Evolutionary conservation across 768 basidiomycete species (phyloP).

Genomic region (Termitomyces sp.): DNA sequence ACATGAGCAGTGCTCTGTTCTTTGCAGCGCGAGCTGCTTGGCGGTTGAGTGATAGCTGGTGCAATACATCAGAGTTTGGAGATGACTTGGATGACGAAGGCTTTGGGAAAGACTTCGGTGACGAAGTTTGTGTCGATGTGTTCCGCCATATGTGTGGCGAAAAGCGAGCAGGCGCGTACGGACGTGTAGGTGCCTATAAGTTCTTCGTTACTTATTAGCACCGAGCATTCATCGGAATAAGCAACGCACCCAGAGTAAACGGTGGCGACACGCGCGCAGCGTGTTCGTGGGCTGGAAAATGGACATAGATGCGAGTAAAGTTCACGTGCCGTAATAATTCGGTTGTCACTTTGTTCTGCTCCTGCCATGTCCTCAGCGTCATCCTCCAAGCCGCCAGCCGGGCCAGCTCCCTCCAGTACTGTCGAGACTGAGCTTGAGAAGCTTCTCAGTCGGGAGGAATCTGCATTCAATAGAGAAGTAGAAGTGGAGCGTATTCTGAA

Average conservation of each 20-base stretch:
- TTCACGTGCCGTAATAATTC: conserved; percentile 8
- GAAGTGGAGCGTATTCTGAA: conserved; percentile 90
- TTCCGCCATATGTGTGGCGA: conserved; percentile 2
- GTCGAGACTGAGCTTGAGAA: conserved; percentile 68
- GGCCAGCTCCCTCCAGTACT: conserved; percentile 9
- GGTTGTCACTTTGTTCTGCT: neutral
- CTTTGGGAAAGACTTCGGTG: conserved; percentile 1
- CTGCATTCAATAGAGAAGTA: conserved; percentile 80
- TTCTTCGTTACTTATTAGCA: conserved; percentile 6
- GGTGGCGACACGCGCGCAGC: neutral
- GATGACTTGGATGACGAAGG: conserved; percentile 1
- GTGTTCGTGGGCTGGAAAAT: conserved; percentile 6
- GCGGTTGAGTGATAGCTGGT: conserved; percentile 13
- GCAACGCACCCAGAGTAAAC: conserved; percentile 4
- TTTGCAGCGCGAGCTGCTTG: conserved; percentile 41
- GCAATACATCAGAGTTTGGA: conserved; percentile 1
- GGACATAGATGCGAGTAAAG: neutral
- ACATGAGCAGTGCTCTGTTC: conserved; percentile 79
- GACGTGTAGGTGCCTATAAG: conserved; percentile 8
- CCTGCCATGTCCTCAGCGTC: conserved; percentile 17
- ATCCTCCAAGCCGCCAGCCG: conserved; percentile 16
- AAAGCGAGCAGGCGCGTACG: neutral
- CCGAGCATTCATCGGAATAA: neutral
- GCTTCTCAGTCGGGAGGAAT: conserved; percentile 72
- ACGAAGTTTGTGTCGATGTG: conserved; percentile 10